Base-by-base conservation (phyloP, 208 protist species). In the Wallacemonas sp. region DNA sequence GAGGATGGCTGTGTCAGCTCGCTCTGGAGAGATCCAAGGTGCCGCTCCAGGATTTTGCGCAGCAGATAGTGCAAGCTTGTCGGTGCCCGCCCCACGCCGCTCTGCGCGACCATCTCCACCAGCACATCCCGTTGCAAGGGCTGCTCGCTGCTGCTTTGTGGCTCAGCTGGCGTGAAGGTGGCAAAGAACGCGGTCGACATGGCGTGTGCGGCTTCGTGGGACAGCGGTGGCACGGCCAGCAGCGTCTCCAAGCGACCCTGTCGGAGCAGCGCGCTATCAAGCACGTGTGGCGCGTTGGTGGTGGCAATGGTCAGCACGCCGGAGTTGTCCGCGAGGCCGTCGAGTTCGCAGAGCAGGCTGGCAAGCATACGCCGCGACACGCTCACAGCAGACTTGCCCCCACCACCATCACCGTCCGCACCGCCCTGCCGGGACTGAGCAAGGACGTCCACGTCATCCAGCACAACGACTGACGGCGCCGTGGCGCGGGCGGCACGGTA, bases 321-420 rank as follows among this genome's bases (percentile, higher is more conserved):
- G n/a, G 72, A 81, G 63, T 83, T 90, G 29, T 88, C 84, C 34
- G 85, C 78, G n/a, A 99, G 71, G 21, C 98, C 98, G 77, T 99
- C 98, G 68, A 99, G 80, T 77, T 99, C 98, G 70, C 98, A 99
- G 2, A 99, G 74, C 24, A 99, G 82, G 3, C 96, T 94, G 1
- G 96, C 97, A 14, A 99, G 75, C 70, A 99, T 97, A 30, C 97
- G 87, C 26, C 67, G 72, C 23, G 72, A 74, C 6, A 94, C 85
- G 57, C 92, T 78, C 9, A 92, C 54, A 17, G 75, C 70, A 5
- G 56, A 62, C 11, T 46, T 44, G 32, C 56, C 61, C 0, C 52
- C 70, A 14, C 62, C 68, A 29, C 63, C 57, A 11, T 57, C 61
- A 5, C 43, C 48, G 11, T 24, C 27, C 46, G 41, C 61, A 65